A percentile compares a stretch with the other conserved stretches of the same genome.
These are phyloP conservation scores for Volutella citrinella DNA, from an alignment of 2,329 filamentous ascomycete species.

Conservation along the genomic window DNA sequence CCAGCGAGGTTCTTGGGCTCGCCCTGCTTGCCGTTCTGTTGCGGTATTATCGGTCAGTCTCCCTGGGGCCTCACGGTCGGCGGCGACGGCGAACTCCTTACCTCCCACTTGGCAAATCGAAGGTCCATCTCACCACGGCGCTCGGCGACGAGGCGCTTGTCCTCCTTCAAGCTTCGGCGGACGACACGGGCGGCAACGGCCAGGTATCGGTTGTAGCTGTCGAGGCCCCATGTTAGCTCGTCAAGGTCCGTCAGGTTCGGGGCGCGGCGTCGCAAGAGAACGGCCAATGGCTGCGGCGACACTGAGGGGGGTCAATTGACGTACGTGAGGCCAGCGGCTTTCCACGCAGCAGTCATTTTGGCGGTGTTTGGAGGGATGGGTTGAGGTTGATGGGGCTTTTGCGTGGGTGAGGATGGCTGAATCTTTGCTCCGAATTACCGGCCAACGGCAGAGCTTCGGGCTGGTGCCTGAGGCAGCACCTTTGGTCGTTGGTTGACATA, in stretches of 20 bases:
- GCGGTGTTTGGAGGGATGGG: constrained; percentile 38
- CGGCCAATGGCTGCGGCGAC: no score
- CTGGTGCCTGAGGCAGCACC: constrained; percentile 30
- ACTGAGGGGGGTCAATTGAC: constrained; percentile 43
- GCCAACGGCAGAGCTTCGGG: constrained; percentile 21
- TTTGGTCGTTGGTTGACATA: no score
- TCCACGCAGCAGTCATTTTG: constrained; percentile 98
- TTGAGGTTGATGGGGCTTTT: constrained; percentile 23
- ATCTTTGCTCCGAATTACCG: constrained; percentile 34
- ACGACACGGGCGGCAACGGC: constrained; percentile 91
- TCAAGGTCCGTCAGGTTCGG: constrained; percentile 18
- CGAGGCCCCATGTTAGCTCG: constrained; percentile 32
- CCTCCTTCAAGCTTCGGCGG: constrained; percentile 95
- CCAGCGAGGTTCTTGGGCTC: constrained; percentile 70
- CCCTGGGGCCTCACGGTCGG: constrained; percentile 4
- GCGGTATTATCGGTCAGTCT: constrained; percentile 32
- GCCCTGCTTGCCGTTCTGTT: constrained; percentile 93
- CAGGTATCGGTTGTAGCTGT: constrained; percentile 99
- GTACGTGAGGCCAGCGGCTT: constrained; percentile 94
- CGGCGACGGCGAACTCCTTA: constrained; percentile 39
- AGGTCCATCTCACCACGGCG: constrained; percentile 86
- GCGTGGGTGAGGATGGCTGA: constrained; percentile 34
- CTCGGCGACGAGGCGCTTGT: constrained; percentile 82
- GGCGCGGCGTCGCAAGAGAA: constrained; percentile 2
- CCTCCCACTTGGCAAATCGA: constrained; percentile 92